Evolutionary conservation across 257 asterid genomes (phyloP).

Genomic region (Plantago ovata): DNA sequence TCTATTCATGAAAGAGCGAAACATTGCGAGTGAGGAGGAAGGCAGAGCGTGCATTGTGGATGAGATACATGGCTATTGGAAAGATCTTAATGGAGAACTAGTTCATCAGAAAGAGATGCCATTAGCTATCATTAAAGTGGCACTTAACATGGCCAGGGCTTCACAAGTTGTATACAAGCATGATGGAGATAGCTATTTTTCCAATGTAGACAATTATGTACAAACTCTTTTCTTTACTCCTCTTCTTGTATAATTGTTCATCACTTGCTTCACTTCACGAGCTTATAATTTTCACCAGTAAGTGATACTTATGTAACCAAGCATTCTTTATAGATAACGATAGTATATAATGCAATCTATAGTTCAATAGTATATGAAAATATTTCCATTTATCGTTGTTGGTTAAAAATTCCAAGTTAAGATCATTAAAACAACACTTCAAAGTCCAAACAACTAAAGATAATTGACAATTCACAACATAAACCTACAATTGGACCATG

Average conservation of each 20-base stretch:
- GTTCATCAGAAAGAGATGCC: conserved; percentile 38
- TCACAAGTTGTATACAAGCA: conserved; percentile 77
- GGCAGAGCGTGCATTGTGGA: conserved; percentile 36
- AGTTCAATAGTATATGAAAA: too few relatives aligned
- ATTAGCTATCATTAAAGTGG: conserved; percentile 40
- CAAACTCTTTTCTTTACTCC: conserved; percentile 68
- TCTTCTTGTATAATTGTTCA: conserved; percentile 12
- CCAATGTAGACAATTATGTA: conserved; percentile 68
- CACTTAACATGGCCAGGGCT: conserved; percentile 73
- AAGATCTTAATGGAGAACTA: conserved; percentile 53
- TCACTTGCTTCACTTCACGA: not conserved
- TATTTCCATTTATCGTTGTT: too few relatives aligned
- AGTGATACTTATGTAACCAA: too few relatives aligned
- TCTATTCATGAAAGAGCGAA: conserved; percentile 46
- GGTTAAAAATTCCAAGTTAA: too few relatives aligned
- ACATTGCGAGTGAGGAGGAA: conserved; percentile 38
- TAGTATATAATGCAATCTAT: too few relatives aligned
- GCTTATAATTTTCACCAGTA: not conserved
- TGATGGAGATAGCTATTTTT: conserved; percentile 50
- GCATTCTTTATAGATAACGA: too few relatives aligned
- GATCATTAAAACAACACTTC: too few relatives aligned
- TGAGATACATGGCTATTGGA: conserved; percentile 44
- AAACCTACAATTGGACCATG: too few relatives aligned
- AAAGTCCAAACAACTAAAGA: too few relatives aligned
- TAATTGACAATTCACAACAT: too few relatives aligned